phyloP scores from a whole-genome alignment of 163 green algal species.

The Prototheca stagnorum region DNA sequence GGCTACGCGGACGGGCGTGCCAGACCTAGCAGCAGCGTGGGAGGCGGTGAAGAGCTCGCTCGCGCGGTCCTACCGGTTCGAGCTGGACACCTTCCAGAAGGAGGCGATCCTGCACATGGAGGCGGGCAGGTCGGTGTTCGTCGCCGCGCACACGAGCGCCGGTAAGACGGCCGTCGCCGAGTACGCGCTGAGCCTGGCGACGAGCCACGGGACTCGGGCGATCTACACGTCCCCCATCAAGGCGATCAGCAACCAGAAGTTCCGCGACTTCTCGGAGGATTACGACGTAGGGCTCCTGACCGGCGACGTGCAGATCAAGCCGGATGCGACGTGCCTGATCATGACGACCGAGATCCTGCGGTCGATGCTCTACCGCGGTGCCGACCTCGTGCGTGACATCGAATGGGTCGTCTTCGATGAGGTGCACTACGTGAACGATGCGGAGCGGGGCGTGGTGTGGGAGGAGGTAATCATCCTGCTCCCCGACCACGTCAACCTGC shows the following conservation, averaged over 20 bases:
- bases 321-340: conserved; percentile 66
- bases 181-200: conserved; percentile 77
- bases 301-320: conserved; percentile 75
- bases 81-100: conserved; percentile 84
- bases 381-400: conserved; percentile 72
- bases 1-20: no score
- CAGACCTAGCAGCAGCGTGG: conserved; percentile 16
- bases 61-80: conserved; percentile 50
- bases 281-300: conserved; percentile 82
- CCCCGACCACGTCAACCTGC: conserved; percentile 66
- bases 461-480: conserved; percentile 97
- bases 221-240: conserved; percentile 90
- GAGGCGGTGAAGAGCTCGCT: conserved; percentile 17
- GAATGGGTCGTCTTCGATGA: conserved; percentile 91
- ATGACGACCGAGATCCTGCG: conserved; percentile 93
- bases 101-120: conserved; percentile 46
- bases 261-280: conserved; percentile 61
- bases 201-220: conserved; percentile 48
- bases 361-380: conserved; percentile 74
- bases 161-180: conserved; percentile 84
- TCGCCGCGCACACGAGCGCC: conserved; percentile 59
- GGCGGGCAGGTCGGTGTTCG: conserved; percentile 42
- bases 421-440: conserved; percentile 92
- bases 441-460: conserved; percentile 87
- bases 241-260: conserved; percentile 92